Base-by-base conservation (phyloP, 2,329 filamentous ascomycete genomes). In the Neoascochyta sp. region DNA sequence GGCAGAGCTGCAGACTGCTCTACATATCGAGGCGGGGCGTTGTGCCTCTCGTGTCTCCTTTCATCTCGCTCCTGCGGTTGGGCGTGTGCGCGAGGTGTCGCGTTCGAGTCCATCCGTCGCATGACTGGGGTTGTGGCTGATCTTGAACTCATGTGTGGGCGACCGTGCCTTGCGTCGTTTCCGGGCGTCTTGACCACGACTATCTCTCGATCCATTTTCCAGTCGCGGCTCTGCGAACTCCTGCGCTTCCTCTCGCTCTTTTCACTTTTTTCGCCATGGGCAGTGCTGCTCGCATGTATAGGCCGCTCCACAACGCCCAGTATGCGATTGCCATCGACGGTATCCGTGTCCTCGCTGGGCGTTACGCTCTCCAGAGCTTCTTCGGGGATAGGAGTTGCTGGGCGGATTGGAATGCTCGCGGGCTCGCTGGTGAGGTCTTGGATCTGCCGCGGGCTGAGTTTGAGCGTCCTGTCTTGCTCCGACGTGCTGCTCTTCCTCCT, bases 371-470 rank as follows among this genome's bases (percentile, higher is more conserved):
- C 57, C 9, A 45, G 30, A 4, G 45, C 51, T 23, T 64, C 60
- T 34, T 65, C 62, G 4, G 47, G 42, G 12, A 67, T 62, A 4
- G 55, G 59, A 5, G 60, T 51, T 7, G 64, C 63, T 9, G 66
- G 52, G 16, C 69, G 67, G 20, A 73, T 50, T 3, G 74, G 71
- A n/a, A 77, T 63, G 22, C 71, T 76, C 10, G 72, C 64, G 7
- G 73, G 71, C 9, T 74, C 73, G 10, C 67, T 63, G 5, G 72
- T 74, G 22, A 78, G 65, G 24, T 75, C 72, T 22, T 74, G 66
- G 3, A 78, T 71, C 51, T 76, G 68, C 22, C 66, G 66, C 3
- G 70, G 68, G 3, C 74, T 76, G 16, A 78, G 57, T 45, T 74
- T 78, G 35, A 73, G 53, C 3, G 70, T 52, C 39, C 62, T 66